These are phyloP conservation scores for Ophiostoma novo-ulmi DNA, from an alignment of 2,329 filamentous ascomycete genomes.

Conservation along the genomic window DNA sequence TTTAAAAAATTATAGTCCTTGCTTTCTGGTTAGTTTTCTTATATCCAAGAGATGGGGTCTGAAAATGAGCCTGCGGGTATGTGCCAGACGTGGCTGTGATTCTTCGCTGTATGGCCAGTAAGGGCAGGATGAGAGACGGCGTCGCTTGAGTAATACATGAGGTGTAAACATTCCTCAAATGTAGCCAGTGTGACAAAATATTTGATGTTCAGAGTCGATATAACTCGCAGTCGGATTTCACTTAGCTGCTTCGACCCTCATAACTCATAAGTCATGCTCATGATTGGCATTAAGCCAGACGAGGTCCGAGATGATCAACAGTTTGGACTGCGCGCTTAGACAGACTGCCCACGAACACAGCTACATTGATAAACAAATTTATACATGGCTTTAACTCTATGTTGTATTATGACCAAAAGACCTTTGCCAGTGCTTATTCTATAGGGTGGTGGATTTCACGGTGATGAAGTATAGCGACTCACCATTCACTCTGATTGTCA, in stretches of 20 bases:
- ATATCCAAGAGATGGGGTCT: neutral
- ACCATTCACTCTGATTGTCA: too few species aligned
- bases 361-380: too few species aligned
- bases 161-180: neutral
- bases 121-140: neutral
- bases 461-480: too few species aligned
- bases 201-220: neutral
- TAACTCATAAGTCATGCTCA: too few species aligned
- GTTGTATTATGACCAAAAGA: too few species aligned
- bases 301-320: too few species aligned
- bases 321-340: too few species aligned
- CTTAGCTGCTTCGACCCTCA: neutral
- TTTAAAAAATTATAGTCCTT: neutral
- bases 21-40: neutral
- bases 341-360: too few species aligned
- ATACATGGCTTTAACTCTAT: too few species aligned
- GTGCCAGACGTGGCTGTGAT: neutral
- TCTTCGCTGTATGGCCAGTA: neutral
- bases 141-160: neutral
- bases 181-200: neutral
- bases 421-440: too few species aligned
- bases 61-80: neutral
- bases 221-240: neutral
- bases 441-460: too few species aligned
- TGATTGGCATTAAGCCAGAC: neutral